phyloP scores from a whole-genome alignment of 495 filamentous ascomycete genomes.

The Hypoxylon rickii region DNA sequence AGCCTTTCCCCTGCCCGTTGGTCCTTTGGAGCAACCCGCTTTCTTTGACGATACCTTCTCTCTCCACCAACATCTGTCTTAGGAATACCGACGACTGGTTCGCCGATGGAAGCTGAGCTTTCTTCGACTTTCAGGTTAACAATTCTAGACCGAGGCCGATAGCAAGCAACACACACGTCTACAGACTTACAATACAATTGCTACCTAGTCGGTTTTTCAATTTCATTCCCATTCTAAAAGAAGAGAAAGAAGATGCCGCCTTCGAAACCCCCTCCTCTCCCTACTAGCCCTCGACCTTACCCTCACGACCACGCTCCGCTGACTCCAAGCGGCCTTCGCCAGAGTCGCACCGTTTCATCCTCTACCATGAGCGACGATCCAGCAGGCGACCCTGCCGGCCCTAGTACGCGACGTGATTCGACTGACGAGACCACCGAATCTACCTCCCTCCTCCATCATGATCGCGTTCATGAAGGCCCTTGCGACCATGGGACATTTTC shows the following conservation, averaged over 20 bases:
- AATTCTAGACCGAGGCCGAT: neutral
- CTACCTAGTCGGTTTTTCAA: no score
- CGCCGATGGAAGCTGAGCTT: constrained; percentile 12
- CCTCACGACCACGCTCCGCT: constrained; percentile 42
- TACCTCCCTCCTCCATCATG: constrained; percentile 48
- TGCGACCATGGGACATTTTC: constrained; percentile 85
- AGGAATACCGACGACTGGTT: neutral
- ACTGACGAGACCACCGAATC: constrained; percentile 46
- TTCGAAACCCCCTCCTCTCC: constrained; percentile 16
- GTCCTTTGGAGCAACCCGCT: no score
- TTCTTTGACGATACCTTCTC: neutral
- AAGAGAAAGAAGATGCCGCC: constrained; percentile 22
- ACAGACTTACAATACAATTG: no score
- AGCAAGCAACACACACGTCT: no score
- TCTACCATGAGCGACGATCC: constrained; percentile 32
- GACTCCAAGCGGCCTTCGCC: constrained; percentile 50
- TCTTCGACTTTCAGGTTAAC: neutral
- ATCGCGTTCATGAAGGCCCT: constrained; percentile 50
- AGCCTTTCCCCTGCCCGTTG: no score
- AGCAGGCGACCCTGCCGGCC: constrained; percentile 21
- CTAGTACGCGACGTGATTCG: constrained; percentile 22
- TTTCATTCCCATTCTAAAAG: neutral
- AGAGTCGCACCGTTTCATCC: constrained; percentile 48
- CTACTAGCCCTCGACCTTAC: constrained; percentile 19
- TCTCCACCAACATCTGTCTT: neutral